Percentiles rank a stretch among this genome's conserved stretches.
Evolutionary conservation across 306 rosid genomes (phyloP).

Genomic region (Abrus precatorius): DNA sequence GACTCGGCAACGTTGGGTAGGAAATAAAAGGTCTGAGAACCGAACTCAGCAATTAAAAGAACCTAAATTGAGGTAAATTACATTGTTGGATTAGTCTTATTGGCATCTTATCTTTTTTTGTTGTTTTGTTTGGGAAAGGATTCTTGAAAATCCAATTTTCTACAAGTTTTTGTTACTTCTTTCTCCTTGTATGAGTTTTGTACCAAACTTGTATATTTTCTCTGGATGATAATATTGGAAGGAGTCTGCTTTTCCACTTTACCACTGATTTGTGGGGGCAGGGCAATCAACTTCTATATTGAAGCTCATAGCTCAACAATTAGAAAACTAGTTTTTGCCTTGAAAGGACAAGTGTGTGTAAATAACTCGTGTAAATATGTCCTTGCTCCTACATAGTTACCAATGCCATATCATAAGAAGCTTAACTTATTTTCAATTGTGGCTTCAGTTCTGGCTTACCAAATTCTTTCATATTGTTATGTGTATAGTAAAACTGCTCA

Average conservation of each 20-base stretch:
- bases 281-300: background rate
- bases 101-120: background rate
- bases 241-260: background rate
- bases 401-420: slow-evolving; percentile 13
- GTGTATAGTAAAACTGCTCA: background rate
- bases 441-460: background rate
- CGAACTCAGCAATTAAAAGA: slow-evolving; percentile 67
- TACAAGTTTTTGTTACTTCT: slow-evolving; percentile 12
- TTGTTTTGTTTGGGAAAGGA: slow-evolving; percentile 11
- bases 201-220: slow-evolving; percentile 1
- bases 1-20: slow-evolving; percentile 86
- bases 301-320: background rate
- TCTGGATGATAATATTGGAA: background rate
- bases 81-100: slow-evolving; percentile 30
- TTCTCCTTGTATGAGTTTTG: background rate
- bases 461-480: slow-evolving; percentile 14
- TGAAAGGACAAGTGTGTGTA: slow-evolving; percentile 13
- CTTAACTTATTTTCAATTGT: background rate
- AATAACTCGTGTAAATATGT: background rate
- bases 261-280: background rate
- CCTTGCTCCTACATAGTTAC: slow-evolving; percentile 6
- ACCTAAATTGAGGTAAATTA: slow-evolving; percentile 80
- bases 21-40: slow-evolving; percentile 66
- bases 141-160: background rate
- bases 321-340: background rate